Evolutionary conservation across 768 basidiomycete genomes (phyloP).

Genomic region (Phaeotremella skinneri): DNA sequence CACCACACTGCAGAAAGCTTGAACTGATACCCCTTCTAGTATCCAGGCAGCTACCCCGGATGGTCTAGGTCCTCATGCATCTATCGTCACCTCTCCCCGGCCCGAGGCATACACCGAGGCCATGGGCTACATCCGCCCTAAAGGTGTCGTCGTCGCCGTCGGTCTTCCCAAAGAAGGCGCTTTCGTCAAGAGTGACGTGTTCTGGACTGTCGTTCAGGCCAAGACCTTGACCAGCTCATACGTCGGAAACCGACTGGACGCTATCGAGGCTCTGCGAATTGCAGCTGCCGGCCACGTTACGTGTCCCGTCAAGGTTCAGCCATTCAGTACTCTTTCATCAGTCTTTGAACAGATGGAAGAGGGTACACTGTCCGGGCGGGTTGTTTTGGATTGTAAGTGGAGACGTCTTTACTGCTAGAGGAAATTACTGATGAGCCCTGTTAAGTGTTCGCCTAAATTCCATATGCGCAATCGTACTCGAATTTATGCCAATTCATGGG

Average conservation of each 20-base stretch:
- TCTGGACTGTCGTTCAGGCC: slow-evolving; percentile 50
- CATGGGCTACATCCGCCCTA: slow-evolving; percentile 63
- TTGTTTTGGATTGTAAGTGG: slow-evolving; percentile 6
- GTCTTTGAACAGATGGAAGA: slow-evolving; percentile 37
- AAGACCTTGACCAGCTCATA: slow-evolving; percentile 53
- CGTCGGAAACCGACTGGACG: slow-evolving; percentile 67
- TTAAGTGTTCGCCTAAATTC: background rate
- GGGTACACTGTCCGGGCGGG: slow-evolving; percentile 8
- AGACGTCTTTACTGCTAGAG: too few relatives aligned
- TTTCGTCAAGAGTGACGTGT: slow-evolving; percentile 56
- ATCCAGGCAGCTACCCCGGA: slow-evolving; percentile 61
- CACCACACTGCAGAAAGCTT: too few relatives aligned
- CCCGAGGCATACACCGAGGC: slow-evolving; percentile 55
- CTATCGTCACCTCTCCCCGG: slow-evolving; percentile 51
- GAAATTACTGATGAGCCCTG: background rate
- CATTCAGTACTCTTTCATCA: slow-evolving; percentile 59
- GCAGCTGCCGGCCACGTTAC: slow-evolving; percentile 70
- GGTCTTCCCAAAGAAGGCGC: slow-evolving; percentile 62
- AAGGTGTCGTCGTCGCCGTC: slow-evolving; percentile 64
- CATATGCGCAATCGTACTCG: too few relatives aligned
- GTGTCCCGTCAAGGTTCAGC: slow-evolving; percentile 58
- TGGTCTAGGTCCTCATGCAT: slow-evolving; percentile 70
- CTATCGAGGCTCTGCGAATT: slow-evolving; percentile 73
- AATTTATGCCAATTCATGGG: too few relatives aligned
- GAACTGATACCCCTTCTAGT: background rate